A percentile compares a stretch with the other conserved stretches of the same genome.
phyloP scores from a whole-genome alignment of 2,329 filamentous ascomycete genomes.

The Stachybotrys chlorohalonatus region DNA sequence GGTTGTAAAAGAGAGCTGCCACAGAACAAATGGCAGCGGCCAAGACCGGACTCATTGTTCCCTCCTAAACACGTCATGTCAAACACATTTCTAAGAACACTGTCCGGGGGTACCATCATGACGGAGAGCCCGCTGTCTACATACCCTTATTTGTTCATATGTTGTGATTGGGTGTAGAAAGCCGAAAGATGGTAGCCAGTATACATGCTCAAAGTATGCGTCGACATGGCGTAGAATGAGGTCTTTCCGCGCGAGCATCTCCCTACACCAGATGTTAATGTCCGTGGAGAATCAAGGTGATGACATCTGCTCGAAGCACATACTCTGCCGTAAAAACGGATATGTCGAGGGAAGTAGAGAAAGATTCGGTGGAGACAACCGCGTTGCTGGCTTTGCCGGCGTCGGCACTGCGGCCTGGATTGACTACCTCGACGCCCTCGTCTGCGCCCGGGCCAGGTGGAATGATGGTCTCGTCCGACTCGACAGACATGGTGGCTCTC shows the following conservation, averaged over 20 bases:
- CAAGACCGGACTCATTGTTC: constrained; percentile 21
- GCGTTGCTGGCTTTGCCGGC: neutral
- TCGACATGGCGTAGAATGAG: constrained; percentile 26
- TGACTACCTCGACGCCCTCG: neutral
- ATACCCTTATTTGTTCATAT: constrained; percentile 24
- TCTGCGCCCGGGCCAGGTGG: constrained; percentile 4
- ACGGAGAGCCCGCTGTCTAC: neutral
- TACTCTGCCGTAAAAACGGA: constrained; percentile 18
- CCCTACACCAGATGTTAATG: constrained; percentile 10
- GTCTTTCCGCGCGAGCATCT: constrained; percentile 23
- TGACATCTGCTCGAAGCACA: constrained; percentile 2
- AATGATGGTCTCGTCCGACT: constrained; percentile 8
- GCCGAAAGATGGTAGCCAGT: constrained; percentile 27
- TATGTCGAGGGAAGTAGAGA: constrained; percentile 13
- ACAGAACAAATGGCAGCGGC: constrained; percentile 30
- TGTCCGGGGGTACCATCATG: neutral
- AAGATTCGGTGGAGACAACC: constrained; percentile 5
- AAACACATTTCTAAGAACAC: neutral
- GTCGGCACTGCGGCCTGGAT: neutral
- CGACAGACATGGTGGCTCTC: constrained; percentile 1
- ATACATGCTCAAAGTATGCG: constrained; percentile 28
- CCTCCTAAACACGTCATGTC: constrained; percentile 12
- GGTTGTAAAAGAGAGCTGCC: constrained; percentile 24
- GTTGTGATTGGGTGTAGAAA: constrained; percentile 26
- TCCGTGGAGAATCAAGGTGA: neutral